Evolutionary conservation across 768 basidiomycete genomes (phyloP), one percentile per base, ranked within the genome.

Genomic region (Pholiota microspora): DNA sequence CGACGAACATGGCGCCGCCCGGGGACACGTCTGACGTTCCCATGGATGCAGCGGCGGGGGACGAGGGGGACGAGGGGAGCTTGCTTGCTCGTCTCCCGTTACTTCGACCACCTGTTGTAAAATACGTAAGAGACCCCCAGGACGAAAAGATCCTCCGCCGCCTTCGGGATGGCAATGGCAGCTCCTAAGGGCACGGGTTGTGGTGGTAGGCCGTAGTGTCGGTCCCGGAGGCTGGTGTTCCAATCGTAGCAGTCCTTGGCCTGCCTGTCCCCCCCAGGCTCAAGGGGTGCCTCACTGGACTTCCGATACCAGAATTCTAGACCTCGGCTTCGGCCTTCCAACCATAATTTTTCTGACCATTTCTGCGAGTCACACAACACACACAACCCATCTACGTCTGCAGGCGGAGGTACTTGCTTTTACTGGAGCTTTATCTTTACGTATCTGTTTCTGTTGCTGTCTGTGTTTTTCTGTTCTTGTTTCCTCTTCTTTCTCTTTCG

Each of bases 91-190:
- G 44, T 23, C 42, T 53, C 21, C 18, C 51, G 2, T 34, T 54
- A 13, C 53, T 38, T 6, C 53, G 53, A 2, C 53, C 53, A 15
- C 34, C 45, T 34, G 45, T 46, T 10, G 45, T 47, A 23, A 46
- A 31, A 15, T 54, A 54, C 45, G 53, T 54, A 38, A 46, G 53
- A n/a, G 45, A 54, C 27, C 34, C 45, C 25, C 45, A 54, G 24
- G 53, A 54, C 45, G 53, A 54, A 28, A 54, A 54, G 45, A 47
- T 38, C 7, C 53, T 54, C 35, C 53, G 53, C 27, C 45, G 53
- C 40, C 32, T 54, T n/a, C 45, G 35, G 45, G 45, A 47, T 13
- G 44, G 46, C 15, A 46, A 53, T 23, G 35, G 34, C 16, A 54
- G 29, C 50, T 32, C 50, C 27, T 42, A 28, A 42, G 10, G 21